These are phyloP conservation scores for Thalia dealbata DNA, from an alignment of 176 grass and related monocot species.

Conservation along the genomic window DNA sequence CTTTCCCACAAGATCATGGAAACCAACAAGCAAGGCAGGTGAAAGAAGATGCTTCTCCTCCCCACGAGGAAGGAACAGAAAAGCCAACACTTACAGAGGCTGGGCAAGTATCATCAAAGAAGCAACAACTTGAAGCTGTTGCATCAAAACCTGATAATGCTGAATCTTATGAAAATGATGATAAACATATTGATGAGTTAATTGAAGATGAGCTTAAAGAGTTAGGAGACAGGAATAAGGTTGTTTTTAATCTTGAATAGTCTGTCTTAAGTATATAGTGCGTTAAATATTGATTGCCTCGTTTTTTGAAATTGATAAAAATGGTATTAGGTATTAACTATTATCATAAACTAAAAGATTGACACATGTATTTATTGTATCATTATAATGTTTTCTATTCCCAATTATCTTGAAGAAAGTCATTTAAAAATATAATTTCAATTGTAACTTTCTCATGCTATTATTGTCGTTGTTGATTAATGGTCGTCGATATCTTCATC, in stretches of 20 bases:
- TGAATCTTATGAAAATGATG: conserved; percentile 20
- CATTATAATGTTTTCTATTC: not conserved
- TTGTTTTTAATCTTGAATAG: conserved; percentile 20
- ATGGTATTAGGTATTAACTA: not conserved
- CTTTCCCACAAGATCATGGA: conserved; percentile 31
- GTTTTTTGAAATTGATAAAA: conserved; percentile 1
- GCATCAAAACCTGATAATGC: conserved; percentile 10
- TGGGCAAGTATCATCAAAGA: conserved; percentile 54
- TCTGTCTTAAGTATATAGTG: conserved; percentile 13
- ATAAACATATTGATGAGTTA: conserved; percentile 83
- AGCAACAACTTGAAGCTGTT: conserved; percentile 36
- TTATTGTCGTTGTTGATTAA: not conserved
- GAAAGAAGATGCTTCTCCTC: conserved; percentile 11
- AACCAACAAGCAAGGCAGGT: conserved; percentile 18
- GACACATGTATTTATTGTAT: not conserved
- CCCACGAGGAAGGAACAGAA: conserved; percentile 18
- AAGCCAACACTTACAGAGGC: conserved; percentile 21
- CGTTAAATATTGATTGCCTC: conserved; percentile 1
- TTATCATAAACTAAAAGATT: not conserved
- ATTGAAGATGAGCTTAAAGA: conserved; percentile 81
- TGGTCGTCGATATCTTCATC: too few relatives aligned
- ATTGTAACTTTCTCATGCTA: not conserved
- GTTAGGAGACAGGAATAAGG: conserved; percentile 79
- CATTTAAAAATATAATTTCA: not conserved
- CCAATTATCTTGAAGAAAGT: not conserved